phyloP scores from a whole-genome alignment of 768 basidiomycete genomes.

The Lentinula sp. region DNA sequence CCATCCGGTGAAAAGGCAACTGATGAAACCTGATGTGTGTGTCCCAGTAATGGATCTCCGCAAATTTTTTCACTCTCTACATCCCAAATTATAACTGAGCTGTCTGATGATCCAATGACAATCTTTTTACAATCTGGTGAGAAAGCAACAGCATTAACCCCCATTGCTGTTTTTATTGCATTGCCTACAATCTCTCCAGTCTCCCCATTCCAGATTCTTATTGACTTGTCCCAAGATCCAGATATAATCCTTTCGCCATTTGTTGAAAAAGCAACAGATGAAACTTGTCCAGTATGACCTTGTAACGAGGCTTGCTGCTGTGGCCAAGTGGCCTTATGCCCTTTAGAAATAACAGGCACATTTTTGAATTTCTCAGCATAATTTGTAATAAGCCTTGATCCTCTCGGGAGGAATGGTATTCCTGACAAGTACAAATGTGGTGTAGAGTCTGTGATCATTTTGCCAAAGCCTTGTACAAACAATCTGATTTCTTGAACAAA shows the following conservation, averaged over 20 bases:
- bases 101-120: background rate
- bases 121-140: background rate
- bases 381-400: conserved; percentile 8
- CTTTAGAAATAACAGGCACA: background rate
- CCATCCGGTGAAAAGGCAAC: conserved; percentile 1
- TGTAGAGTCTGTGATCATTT: conserved; percentile 6
- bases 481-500: background rate
- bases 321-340: background rate
- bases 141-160: background rate
- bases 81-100: background rate
- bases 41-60: background rate
- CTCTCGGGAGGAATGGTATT: conserved; percentile 15
- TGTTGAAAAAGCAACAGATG: background rate
- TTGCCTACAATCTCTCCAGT: conserved; percentile 21
- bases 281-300: background rate
- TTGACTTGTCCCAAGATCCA: background rate
- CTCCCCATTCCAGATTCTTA: conserved; percentile 14
- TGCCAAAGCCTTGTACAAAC: conserved; percentile 4
- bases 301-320: background rate
- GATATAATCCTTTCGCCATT: background rate
- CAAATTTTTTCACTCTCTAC: background rate
- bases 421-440: conserved; percentile 20
- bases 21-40: background rate
- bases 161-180: conserved; percentile 4
- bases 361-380: background rate